Percentiles rank a stretch among this genome's conserved stretches.
Conservation (phyloP, 257 asterid genomes). For the Solanum piurae region DNA sequence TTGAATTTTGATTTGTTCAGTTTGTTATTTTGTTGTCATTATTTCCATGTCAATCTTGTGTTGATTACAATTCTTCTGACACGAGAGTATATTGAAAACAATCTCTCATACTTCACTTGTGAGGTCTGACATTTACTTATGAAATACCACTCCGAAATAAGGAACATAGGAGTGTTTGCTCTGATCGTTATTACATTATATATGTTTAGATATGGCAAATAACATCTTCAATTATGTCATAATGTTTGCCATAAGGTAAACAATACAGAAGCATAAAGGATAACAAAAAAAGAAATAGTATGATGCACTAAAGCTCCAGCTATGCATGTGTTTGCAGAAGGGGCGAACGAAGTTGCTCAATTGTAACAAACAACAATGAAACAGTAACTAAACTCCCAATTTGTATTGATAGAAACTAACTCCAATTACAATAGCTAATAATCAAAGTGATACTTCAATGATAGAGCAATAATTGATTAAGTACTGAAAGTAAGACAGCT, state of each 20-base stretch:
- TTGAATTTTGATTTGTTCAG: not conserved
- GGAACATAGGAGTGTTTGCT: slow-evolving; percentile 94
- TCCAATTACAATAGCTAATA: not conserved
- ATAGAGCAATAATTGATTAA: not conserved
- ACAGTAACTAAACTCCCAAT: not conserved
- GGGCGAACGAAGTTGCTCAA: no score
- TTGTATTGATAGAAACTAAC: not conserved
- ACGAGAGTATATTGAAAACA: not conserved
- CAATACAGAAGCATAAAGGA: not conserved
- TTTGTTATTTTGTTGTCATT: not conserved
- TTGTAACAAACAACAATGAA: not conserved
- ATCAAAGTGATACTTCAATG: not conserved
- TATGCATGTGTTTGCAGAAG: rapidly evolving
- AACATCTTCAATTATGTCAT: not conserved
- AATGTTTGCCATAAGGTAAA: not conserved
- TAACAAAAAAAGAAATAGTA: no score
- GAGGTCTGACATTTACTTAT: no score
- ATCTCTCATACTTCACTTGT: no score
- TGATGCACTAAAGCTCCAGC: no score
- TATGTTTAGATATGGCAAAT: slow-evolving; percentile 11
- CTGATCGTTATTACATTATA: slow-evolving; percentile 79
- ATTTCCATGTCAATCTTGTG: not conserved
- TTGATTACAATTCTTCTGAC: not conserved
- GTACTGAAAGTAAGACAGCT: not conserved
- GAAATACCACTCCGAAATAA: not conserved